Conservation (phyloP, 306 rosid species). For the Quercus agrifolia region DNA sequence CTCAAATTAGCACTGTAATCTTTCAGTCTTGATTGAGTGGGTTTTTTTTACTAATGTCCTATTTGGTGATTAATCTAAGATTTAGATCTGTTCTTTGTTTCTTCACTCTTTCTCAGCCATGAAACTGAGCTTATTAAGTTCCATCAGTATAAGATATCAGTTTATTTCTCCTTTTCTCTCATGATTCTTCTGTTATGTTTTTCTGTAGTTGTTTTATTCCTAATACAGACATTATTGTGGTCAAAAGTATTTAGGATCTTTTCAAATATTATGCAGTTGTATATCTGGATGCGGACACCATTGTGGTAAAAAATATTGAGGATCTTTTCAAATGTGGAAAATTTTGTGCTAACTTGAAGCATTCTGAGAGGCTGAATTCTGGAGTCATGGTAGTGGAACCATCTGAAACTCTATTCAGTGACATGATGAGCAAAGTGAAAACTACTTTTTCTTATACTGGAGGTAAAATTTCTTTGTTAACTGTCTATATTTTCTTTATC, state of each 20-base stretch:
- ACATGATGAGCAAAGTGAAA: conserved; percentile 82
- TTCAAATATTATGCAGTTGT: conserved; percentile 64
- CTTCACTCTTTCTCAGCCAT: neutral
- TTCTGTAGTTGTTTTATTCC: conserved; percentile 17
- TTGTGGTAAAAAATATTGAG: conserved; percentile 79
- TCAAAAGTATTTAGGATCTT: conserved; percentile 83
- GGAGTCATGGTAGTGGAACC: conserved; percentile 99
- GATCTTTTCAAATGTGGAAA: conserved; percentile 93
- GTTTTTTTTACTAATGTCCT: neutral
- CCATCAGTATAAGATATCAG: neutral
- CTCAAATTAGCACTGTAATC: too few relatives aligned
- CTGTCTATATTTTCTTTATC: neutral
- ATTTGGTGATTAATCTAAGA: neutral
- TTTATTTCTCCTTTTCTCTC: neutral
- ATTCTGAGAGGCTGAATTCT: conserved; percentile 95
- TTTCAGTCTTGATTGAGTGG: neutral
- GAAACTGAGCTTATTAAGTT: neutral
- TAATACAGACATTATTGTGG: conserved; percentile 78
- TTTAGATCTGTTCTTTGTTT: neutral
- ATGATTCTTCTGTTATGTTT: neutral
- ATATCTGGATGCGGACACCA: conserved; percentile 94
- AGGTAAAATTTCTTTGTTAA: conserved; percentile 40
- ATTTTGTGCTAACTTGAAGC: conserved; percentile 98
- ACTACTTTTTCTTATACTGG: conserved; percentile 85
- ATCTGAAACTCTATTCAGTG: conserved; percentile 69